Base-by-base conservation (phyloP, 2,329 filamentous ascomycete genomes). In the Cladosporium sp. region DNA sequence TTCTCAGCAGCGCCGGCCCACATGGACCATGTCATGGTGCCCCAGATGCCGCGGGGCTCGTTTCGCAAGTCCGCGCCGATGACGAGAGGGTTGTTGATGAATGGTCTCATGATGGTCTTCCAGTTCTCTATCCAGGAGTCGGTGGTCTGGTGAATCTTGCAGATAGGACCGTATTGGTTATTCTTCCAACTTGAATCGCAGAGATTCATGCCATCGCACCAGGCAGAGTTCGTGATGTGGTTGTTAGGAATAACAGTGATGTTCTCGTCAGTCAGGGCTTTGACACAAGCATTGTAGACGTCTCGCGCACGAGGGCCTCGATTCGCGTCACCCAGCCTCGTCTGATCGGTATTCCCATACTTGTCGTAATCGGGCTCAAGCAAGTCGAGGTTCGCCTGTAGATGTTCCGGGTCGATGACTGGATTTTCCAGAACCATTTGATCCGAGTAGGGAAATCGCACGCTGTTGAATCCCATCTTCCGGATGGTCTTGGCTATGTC, bases 161-260 rank as follows among this genome's bases (percentile, higher is more conserved):
- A 87, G 32, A 85, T 58, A 12, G 75, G 70, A 3, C 78, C 77
- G 22, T 85, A 73, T 58, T 85, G 76, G 60, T 83, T 78, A 64
- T 87, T 87, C 38, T 78, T 73, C 84, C 83, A 87, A 48, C 76
- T 77, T 17, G 80, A 76, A 64, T 88, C 83, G 68, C 83, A 87
- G 1, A 82, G 81, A 62, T 86, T 79, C 19, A 77, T 80, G 44
- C 83, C 83, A 64, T 83, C 86, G 68, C 83, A 87, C 84, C 83
- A 86, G 6, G 78, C 79, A 8, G 83, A 80, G 41, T 76, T 77
- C 1, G 84, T 87, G 65, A 87, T 87, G 66, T 87, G 84, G 66
- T 87, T 81, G 70, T 87, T 87, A 55, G 85, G 67, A 43, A 86
- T 81, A 48, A 86, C 83, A 18, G 81, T 79, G 47, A 86, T 67